Conservation (phyloP, 768 basidiomycete genomes). For the Dioszegia crocea region DNA sequence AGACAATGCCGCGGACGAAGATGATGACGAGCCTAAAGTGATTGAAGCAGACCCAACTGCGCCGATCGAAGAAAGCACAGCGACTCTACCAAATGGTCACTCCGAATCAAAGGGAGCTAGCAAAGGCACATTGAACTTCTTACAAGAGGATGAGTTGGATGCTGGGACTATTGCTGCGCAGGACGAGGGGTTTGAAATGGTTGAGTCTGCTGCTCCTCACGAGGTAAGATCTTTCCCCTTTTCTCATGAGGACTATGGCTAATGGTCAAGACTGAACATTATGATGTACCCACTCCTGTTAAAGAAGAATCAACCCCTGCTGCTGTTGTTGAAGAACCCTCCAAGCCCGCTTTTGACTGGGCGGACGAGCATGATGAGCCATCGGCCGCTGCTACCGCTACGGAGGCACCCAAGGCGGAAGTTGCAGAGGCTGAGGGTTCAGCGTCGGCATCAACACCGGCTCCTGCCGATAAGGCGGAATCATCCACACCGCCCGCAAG, state of each 20-base stretch:
- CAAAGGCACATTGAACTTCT: conserved; percentile 32
- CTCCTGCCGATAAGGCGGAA: background rate
- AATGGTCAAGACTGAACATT: background rate
- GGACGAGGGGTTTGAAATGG: conserved; percentile 19
- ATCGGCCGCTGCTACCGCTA: background rate
- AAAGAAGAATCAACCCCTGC: background rate
- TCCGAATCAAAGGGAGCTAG: background rate
- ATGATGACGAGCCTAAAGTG: no score
- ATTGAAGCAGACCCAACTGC: background rate
- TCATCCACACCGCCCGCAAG: background rate
- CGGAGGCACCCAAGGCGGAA: background rate
- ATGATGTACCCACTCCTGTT: conserved; percentile 1
- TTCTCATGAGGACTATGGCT: background rate
- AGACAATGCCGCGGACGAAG: no score
- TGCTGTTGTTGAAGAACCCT: no score
- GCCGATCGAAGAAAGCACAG: no score
- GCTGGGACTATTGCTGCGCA: background rate
- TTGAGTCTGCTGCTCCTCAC: conserved; percentile 15
- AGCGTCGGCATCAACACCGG: background rate
- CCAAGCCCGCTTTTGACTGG: conserved; percentile 14
- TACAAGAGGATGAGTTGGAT: conserved; percentile 41
- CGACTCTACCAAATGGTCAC: background rate
- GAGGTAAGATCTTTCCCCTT: conserved; percentile 16
- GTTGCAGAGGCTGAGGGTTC: background rate
- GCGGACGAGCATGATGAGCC: conserved; percentile 21